phyloP scores from a whole-genome alignment of 2,329 filamentous ascomycete genomes.

The Trichoderma semiorbis region DNA sequence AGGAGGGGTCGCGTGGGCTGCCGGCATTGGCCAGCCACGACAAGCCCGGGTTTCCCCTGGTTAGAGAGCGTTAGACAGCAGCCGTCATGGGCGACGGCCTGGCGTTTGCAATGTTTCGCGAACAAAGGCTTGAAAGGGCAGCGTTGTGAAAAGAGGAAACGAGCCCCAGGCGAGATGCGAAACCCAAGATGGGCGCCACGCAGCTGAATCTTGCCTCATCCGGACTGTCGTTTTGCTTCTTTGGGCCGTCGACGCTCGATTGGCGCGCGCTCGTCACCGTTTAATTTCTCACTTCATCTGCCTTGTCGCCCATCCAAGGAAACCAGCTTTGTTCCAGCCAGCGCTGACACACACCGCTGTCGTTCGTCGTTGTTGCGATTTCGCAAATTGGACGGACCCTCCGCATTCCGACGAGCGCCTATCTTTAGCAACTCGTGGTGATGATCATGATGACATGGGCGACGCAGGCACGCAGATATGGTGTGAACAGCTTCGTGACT shows the following conservation, averaged over 20 bases:
- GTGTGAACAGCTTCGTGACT: conserved; percentile 6
- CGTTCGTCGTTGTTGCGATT: background rate
- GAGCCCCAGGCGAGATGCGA: background rate
- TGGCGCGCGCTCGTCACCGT: conserved; percentile 8
- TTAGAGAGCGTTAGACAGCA: background rate
- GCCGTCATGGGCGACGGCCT: background rate
- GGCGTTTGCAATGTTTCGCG: conserved; percentile 2
- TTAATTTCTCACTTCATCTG: background rate
- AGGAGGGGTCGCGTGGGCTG: conserved; percentile 30
- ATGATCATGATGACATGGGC: conserved; percentile 14
- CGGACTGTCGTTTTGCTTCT: conserved; percentile 7
- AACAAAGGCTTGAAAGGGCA: background rate
- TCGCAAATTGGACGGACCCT: background rate
- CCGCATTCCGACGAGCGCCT: background rate
- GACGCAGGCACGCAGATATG: background rate
- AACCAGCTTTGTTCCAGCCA: background rate
- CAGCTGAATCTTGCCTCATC: background rate
- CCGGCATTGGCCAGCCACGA: conserved; percentile 31
- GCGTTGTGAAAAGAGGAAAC: background rate
- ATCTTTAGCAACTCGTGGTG: conserved; percentile 11
- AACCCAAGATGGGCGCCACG: conserved; percentile 9
- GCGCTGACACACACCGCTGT: background rate
- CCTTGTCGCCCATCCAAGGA: background rate
- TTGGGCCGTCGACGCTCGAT: background rate
- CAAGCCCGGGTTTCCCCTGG: conserved; percentile 6